Base-by-base conservation (phyloP, 805 yeast genomes). In the Spencermartinsiella europaea region DNA sequence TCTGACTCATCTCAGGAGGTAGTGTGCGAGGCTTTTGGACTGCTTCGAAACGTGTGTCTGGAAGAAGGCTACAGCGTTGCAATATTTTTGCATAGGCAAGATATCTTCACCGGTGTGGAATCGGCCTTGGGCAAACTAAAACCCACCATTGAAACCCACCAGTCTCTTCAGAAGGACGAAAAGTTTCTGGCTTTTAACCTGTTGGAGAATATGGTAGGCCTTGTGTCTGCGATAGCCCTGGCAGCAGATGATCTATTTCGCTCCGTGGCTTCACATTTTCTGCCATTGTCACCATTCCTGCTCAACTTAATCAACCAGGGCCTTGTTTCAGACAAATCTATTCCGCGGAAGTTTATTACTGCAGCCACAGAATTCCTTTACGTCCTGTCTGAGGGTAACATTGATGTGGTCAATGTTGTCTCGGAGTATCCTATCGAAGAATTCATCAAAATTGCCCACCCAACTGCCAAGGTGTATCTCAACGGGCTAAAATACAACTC, bases 31-130 rank as follows among this genome's bases (percentile, higher is more conserved):
- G 73, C 91, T 1, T 82, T 79, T 56, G 97, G 96, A 1, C 69
- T 91, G 20, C 67, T 93, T 52, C 76, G 96, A 61, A 88, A 85
- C 60, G 60, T 91, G 46, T 82, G 84, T 2, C 72, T 87, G 44
- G 95, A 87, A 59, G 95, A 89, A 65, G 97, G 96, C 17, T 82
- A 86, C 56, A 95, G 87, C 52, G 75, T 87, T 33, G 79, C 88
- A 21, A 76, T 78, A 17, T 79, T 77, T 62, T 63, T 85, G 45
- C 84, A 95, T 85, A 77, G 97, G 60, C 79, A 80, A 15, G 80
- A 84, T 51, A 79, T 91, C 36, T 82, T 95, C 85, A 70, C 75
- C 0, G 66, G 76, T 21, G 72, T 88, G 35, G 76, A 73, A 40
- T 52, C 62, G 3, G 76, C 81, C 2, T 66, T 86, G 38, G 16